Evolutionary conservation across 768 basidiomycete genomes (phyloP).

Genomic region (Roridomyces roridus): DNA sequence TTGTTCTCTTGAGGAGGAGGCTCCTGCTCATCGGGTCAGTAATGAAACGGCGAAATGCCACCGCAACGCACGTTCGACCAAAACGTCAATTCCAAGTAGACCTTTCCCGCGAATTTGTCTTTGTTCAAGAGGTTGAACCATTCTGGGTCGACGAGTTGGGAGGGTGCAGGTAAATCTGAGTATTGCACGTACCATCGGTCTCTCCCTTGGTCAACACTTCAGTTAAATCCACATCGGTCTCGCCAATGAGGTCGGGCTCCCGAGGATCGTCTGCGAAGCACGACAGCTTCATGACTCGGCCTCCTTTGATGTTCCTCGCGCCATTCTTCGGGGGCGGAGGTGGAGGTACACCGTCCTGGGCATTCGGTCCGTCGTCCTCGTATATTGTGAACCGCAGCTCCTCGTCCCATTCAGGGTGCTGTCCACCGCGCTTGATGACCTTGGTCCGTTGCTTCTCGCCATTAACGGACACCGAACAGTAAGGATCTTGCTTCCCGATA

Average conservation of each 20-base stretch:
- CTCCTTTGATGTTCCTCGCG: constrained; percentile 68
- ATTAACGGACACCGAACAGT: constrained; percentile 81
- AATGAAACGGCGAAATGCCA: neutral
- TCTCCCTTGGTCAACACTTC: constrained; percentile 94
- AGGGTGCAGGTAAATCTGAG: neutral
- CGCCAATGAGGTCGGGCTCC: constrained; percentile 96
- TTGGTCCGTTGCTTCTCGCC: constrained; percentile 88
- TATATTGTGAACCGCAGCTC: constrained; percentile 91
- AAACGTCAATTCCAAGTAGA: constrained; percentile 96
- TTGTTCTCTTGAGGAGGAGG: constrained; percentile 82
- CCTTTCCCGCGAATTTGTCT: constrained; percentile 93
- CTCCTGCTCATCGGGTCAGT: constrained; percentile 52
- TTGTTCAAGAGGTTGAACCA: constrained; percentile 93
- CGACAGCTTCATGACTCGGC: constrained; percentile 76
- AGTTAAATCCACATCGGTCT: constrained; percentile 84
- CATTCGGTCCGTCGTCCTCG: constrained; percentile 69
- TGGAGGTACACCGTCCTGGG: constrained; percentile 59
- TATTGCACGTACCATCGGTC: constrained; percentile 79
- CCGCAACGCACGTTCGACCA: constrained; percentile 82
- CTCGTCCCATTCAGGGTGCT: constrained; percentile 99
- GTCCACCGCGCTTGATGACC: constrained; percentile 95
- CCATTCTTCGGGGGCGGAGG: constrained; percentile 71
- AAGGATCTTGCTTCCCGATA: constrained; percentile 98
- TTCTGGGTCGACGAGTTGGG: constrained; percentile 53
- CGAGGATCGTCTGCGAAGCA: constrained; percentile 96